Base-by-base conservation (phyloP, 2,329 filamentous ascomycete species). In the Fusarium sp. region DNA sequence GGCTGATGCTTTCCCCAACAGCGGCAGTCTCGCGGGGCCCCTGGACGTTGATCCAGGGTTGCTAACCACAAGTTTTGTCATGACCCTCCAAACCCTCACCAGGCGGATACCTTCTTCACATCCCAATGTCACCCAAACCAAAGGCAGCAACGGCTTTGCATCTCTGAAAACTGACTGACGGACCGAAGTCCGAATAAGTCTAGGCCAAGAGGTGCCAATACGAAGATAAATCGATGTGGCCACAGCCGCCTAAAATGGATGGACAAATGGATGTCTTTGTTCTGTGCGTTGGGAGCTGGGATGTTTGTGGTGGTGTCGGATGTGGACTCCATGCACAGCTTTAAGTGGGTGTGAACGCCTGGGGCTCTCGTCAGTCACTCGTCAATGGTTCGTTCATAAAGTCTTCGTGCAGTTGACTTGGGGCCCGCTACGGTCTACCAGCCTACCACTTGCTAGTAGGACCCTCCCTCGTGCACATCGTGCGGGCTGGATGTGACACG, bases 241-340 rank as follows among this genome's bases (percentile, higher is more conserved):
- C 47, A 55, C 55, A 55, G 25, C 64, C 50, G 34, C 53, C 56
- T 57, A 49, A 49, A 48, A 65, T 68, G 59, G 54, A 69, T 71
- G 56, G 68, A 63, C 68, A 58, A 68, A 63, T 59, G 68, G 60
- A 69, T 66, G 61, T 63, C 68, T 71, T 56, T 64, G 63, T 64
- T 69, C 60, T 53, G 59, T 59, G 56, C 48, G 59, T 64, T 71
- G 67, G 58, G 54, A 70, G 55, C 68, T 71, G 68, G 68, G 68
- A 58, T 71, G 68, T 65, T 71, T 72, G 68, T 72, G 68, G 68
- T 71, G 68, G 68, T 71, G 68, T 66, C 64, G 64, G 56, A 69
- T 72, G 68, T 71, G 68, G 68, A 54, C 68, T 71, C 54, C 43
- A 47, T 56, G 50, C 53, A 62, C 46, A 57, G 64, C 51, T 53